Percentiles rank a stretch among this genome's conserved stretches.
phyloP scores from a whole-genome alignment of 1,284 basidiomycete genomes.

The Leccinum subrobustum region DNA sequence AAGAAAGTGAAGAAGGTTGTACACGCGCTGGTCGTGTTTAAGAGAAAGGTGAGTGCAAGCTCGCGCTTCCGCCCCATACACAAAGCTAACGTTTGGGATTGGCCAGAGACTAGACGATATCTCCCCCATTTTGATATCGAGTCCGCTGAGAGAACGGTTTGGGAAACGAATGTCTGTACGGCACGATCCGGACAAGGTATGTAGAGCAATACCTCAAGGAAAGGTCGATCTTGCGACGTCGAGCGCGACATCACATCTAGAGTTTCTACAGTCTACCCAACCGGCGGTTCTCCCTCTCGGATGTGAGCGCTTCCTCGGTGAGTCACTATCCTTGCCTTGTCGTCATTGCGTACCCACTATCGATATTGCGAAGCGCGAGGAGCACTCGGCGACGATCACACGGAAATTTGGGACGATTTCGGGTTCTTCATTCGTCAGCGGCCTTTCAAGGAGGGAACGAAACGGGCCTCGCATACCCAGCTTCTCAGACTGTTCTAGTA shows the following conservation, averaged over 20 bases:
- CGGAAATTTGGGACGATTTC: slow-evolving; percentile 31
- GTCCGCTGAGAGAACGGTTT: slow-evolving; percentile 31
- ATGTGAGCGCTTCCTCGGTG: slow-evolving; percentile 16
- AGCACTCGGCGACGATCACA: slow-evolving; percentile 3
- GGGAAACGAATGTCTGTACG: slow-evolving; percentile 31
- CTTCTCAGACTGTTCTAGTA: slow-evolving; percentile 5
- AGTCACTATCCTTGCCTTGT: background rate
- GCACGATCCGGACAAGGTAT: slow-evolving; percentile 27
- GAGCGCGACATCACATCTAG: slow-evolving; percentile 6
- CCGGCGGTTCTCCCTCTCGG: slow-evolving; percentile 31
- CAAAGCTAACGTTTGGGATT: background rate
- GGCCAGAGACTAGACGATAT: slow-evolving; percentile 25
- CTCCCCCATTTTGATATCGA: slow-evolving; percentile 26
- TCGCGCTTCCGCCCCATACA: background rate
- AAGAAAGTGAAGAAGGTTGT: slow-evolving; percentile 26
- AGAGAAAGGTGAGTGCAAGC: slow-evolving; percentile 21
- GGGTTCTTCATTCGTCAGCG: slow-evolving; percentile 14
- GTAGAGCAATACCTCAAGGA: slow-evolving; percentile 4
- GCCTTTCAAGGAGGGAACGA: slow-evolving; percentile 8
- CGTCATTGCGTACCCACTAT: background rate
- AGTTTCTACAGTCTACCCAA: slow-evolving; percentile 31
- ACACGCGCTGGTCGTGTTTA: slow-evolving; percentile 21
- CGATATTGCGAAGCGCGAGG: background rate
- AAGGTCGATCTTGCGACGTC: background rate
- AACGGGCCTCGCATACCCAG: slow-evolving; percentile 15